Percentiles rank a stretch among this genome's conserved stretches.
These are phyloP conservation scores for Encephalitozoon hellem DNA, from an alignment of 371 early-diverging fungal genomes.

Conservation along the genomic window DNA sequence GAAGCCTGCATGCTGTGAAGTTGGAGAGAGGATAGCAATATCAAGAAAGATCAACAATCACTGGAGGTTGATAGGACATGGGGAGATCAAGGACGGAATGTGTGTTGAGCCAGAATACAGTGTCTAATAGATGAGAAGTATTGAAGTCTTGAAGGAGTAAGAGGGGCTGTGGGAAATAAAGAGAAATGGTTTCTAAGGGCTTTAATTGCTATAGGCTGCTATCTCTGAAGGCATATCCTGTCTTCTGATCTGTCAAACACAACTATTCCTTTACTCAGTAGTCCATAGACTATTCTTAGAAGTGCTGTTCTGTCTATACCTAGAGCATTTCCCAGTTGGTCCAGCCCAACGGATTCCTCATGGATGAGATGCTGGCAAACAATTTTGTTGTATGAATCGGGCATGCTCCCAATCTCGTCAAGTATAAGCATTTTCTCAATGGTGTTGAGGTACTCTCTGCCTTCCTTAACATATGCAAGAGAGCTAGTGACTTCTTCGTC, in stretches of 20 bases:
- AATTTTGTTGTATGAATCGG: background rate
- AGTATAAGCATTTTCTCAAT: background rate
- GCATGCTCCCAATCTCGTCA: background rate
- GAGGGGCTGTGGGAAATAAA: background rate
- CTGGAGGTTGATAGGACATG: conserved; percentile 67
- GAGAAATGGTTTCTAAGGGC: background rate
- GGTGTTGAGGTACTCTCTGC: background rate
- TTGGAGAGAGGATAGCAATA: conserved; percentile 91
- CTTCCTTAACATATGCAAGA: conserved; percentile 11
- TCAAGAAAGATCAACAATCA: conserved; percentile 92
- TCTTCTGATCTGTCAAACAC: conserved; percentile 25
- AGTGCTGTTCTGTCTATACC: background rate
- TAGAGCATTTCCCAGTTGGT: background rate
- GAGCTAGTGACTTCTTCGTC: background rate
- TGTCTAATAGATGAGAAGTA: background rate
- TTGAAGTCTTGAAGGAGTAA: background rate
- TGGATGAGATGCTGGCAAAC: conserved; percentile 2
- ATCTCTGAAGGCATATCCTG: conserved; percentile 17
- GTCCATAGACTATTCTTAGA: conserved; percentile 32
- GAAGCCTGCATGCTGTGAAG: conserved; percentile 88
- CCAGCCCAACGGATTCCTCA: background rate
- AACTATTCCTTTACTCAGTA: conserved; percentile 21
- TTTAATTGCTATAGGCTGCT: background rate
- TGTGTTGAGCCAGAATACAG: conserved; percentile 32
- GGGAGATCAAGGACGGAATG: conserved; percentile 35